A percentile compares a stretch with the other conserved stretches of the same genome.
These are phyloP conservation scores for Stentor roeselii DNA, from an alignment of 73 alveolate genomes.

Conservation along the genomic window DNA sequence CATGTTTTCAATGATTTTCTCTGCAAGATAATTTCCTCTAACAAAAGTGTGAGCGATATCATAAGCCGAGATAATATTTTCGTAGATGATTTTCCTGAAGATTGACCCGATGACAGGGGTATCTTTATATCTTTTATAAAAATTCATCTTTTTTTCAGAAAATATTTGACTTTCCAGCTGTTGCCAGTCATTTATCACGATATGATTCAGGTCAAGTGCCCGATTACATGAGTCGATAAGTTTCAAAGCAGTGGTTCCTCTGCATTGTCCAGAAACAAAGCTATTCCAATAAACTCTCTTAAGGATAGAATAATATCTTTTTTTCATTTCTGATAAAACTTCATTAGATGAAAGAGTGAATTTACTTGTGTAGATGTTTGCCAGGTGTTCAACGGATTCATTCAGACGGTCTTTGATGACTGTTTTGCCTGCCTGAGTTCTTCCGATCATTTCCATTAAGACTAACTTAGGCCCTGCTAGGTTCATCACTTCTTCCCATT, in stretches of 20 bases:
- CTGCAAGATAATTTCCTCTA: conserved; percentile 31
- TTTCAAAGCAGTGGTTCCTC: conserved; percentile 16
- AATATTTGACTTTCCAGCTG: conserved; percentile 13
- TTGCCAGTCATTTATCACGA: conserved; percentile 17
- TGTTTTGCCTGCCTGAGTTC: conserved; percentile 31
- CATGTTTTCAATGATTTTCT: not conserved
- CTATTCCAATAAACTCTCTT: conserved; percentile 59
- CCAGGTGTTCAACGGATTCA: conserved; percentile 24
- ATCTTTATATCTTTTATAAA: not conserved
- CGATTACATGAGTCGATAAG: conserved; percentile 8
- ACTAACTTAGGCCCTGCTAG: conserved; percentile 34
- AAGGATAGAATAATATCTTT: conserved; percentile 53
- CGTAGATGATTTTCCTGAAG: conserved; percentile 9
- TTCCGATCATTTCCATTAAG: conserved; percentile 31
- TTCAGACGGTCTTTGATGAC: conserved; percentile 25
- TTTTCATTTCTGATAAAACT: conserved; percentile 47
- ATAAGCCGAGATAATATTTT: conserved; percentile 15
- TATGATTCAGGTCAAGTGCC: conserved; percentile 31
- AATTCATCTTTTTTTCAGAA: not conserved
- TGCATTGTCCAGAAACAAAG: conserved; percentile 25
- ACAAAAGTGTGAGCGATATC: conserved; percentile 33
- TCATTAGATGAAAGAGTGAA: conserved; percentile 36
- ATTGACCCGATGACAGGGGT: not conserved
- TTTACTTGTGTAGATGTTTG: not conserved
- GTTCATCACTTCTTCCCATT: conserved; percentile 41